phyloP scores from a whole-genome alignment of 306 rosid genomes.

The Nissolia schottii region DNA sequence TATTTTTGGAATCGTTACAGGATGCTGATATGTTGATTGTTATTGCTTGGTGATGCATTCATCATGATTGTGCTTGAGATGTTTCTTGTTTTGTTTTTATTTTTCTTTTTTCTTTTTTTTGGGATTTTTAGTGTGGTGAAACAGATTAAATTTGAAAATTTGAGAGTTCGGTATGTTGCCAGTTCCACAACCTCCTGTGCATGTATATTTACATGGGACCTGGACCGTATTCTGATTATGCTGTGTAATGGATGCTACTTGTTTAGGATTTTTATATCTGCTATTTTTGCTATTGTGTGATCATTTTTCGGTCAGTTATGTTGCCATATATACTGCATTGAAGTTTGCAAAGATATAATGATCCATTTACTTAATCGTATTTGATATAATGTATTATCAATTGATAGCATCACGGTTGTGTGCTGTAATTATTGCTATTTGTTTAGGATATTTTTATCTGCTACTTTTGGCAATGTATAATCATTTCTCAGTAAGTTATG shows the following conservation, averaged over 20 bases:
- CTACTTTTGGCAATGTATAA: not conserved
- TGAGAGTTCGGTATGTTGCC: not conserved
- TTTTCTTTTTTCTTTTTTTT: not conserved
- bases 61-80: not conserved
- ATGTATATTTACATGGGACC: not conserved
- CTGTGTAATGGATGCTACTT: not conserved
- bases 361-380: not conserved
- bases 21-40: not conserved
- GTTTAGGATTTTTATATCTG: not conserved
- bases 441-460: not conserved
- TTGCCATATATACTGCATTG: not conserved
- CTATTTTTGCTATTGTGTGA: not conserved
- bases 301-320: not conserved
- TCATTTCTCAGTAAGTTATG: not conserved
- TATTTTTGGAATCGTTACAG: not conserved
- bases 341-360: not conserved
- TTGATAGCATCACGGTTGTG: not conserved
- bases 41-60: not conserved
- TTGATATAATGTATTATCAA: not conserved
- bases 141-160: constrained; percentile 12
- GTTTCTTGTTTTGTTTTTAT: not conserved
- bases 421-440: not conserved
- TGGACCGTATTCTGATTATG: not conserved
- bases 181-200: not conserved
- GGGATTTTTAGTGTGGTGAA: not conserved